Base-by-base conservation (phyloP, 1,139 yeast genomes). In the Geotrichum europaeum region DNA sequence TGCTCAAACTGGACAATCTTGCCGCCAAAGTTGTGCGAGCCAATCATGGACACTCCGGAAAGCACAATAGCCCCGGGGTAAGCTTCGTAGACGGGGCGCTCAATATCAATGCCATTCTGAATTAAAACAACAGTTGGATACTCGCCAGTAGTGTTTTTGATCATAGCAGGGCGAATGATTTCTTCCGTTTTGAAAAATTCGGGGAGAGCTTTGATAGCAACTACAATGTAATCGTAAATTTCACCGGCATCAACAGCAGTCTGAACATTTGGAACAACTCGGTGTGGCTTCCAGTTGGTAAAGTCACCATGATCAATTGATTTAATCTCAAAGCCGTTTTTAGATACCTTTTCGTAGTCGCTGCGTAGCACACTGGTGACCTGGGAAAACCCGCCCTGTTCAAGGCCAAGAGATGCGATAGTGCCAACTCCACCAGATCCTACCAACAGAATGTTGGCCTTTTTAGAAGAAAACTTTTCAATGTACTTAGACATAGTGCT, bases 351-450 rank as follows among this genome's bases (percentile, higher is more conserved):
- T 12, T 85, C 82, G 70, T 84, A 86, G 67, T 84, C 87, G n/a
- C 89, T 84, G 65, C 92, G 78, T 18, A 81, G 75, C 12, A 86
- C 86, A 3, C 83, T 74, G 0, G 91, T 83, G 4, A 86, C 87
- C 58, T 79, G 81, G 2, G 81, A 77, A 62, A 76, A 75, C 2
- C 78, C 80, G 6, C 79, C 74, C 52, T 75, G 75, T 60, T 80
- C 80, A 45, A 87, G 76, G 0, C 86, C 81, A 55, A 84, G 79
- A 0, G 91, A 86, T 5, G 86, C 86, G 53, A 87, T 79, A 50
- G 86, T 78, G 18, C 95, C 95, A 1, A 87, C 90, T 32, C 92
- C 91, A 10, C 91, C 91, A 65, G 85, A 77, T 12, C 91, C 91
- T 45, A 86, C 78, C n/a, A 83, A 72, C 36, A 85, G 76, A 2